Conservation (phyloP, 2,329 filamentous ascomycete genomes). For the Triangularia verruculosa region DNA sequence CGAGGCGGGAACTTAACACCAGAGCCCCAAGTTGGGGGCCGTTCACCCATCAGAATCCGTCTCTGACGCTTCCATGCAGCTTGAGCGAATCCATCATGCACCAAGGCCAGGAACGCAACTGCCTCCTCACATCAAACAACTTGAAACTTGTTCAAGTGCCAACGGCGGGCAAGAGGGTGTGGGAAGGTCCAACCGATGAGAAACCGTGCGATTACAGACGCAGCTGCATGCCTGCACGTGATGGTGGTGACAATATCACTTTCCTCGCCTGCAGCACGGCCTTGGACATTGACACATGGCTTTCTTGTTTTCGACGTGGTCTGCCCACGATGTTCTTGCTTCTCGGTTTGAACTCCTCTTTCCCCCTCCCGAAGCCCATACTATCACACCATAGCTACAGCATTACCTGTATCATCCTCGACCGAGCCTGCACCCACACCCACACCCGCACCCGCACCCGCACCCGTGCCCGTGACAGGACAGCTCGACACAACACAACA, state of each 20-base stretch:
- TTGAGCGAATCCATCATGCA: not conserved
- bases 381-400: too few relatives aligned
- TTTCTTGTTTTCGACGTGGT: not conserved
- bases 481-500: not conserved
- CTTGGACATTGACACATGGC: not conserved
- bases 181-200: not conserved
- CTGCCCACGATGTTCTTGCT: not conserved
- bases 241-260: conserved; percentile 9
- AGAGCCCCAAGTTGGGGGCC: conserved; percentile 6
- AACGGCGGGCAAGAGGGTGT: not conserved
- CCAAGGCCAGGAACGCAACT: too few relatives aligned
- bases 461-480: too few relatives aligned
- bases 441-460: not conserved
- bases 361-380: too few relatives aligned
- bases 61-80: not conserved
- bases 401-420: too few relatives aligned
- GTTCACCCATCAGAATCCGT: not conserved
- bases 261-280: conserved; percentile 6
- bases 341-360: not conserved
- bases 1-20: conserved; percentile 7
- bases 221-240: conserved; percentile 23
- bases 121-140: not conserved
- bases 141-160: not conserved
- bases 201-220: conserved; percentile 16
- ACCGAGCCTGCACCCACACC: not conserved